A percentile compares a stretch with the other conserved stretches of the same genome.
These are phyloP conservation scores for Psilocybe cyanescens DNA, from an alignment of 768 basidiomycete genomes.

Conservation along the genomic window DNA sequence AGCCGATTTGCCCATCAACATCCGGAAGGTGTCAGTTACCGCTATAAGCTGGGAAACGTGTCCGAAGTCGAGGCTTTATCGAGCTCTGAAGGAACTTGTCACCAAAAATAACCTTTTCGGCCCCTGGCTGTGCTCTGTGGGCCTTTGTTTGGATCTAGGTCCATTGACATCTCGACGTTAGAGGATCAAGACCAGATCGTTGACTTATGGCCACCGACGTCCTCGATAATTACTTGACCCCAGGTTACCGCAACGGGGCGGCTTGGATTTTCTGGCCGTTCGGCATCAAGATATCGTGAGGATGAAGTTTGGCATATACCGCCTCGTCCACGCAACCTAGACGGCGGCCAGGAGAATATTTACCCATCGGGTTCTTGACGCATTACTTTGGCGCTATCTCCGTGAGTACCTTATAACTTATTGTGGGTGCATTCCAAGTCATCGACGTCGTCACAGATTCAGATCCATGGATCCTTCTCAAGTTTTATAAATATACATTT, in stretches of 20 bases:
- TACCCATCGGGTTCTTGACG: conserved; percentile 25
- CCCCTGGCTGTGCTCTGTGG: conserved; percentile 13
- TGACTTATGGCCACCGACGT: conserved; percentile 4
- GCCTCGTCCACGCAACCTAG: conserved; percentile 13
- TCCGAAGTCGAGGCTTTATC: conserved; percentile 4
- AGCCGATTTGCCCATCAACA: conserved; percentile 11
- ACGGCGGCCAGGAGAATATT: conserved; percentile 15
- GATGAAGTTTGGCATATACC: conserved; percentile 8
- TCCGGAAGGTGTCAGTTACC: conserved; percentile 15
- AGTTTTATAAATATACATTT: conserved; percentile 21
- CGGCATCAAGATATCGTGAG: conserved; percentile 5
- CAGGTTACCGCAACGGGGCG: neutral
- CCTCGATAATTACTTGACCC: neutral
- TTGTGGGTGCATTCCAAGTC: conserved; percentile 20
- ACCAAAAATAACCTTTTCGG: conserved; percentile 12
- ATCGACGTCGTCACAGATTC: conserved; percentile 23
- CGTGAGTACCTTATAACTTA: conserved; percentile 26
- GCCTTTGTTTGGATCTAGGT: conserved; percentile 14
- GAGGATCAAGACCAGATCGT: neutral
- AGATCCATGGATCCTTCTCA: conserved; percentile 28
- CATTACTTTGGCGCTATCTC: conserved; percentile 27
- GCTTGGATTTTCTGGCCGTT: neutral
- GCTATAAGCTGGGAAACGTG: conserved; percentile 18
- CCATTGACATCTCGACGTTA: conserved; percentile 4
- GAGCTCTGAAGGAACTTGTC: neutral